Conservation (phyloP, 2,329 filamentous ascomycete genomes). For the Fusarium sp. region DNA sequence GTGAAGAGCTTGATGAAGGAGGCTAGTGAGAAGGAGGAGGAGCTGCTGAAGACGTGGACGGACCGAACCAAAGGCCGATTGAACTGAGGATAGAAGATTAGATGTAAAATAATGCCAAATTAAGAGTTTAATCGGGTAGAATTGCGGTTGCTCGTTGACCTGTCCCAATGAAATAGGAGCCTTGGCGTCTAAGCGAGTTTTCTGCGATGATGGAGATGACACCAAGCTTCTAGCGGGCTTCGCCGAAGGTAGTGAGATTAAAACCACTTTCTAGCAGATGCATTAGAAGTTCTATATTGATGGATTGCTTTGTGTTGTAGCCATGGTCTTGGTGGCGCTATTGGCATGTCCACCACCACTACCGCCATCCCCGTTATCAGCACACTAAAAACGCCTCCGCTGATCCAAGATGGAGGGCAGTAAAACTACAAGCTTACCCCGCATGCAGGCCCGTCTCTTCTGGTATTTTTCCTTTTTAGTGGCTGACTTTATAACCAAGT, state of each 20-base stretch:
- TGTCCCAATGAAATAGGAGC: background rate
- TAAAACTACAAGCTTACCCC: background rate
- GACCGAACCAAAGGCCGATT: slow-evolving; percentile 29
- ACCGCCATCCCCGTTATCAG: too few relatives aligned
- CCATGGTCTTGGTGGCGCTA: too few relatives aligned
- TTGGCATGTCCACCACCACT: too few relatives aligned
- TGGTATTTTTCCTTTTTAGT: background rate
- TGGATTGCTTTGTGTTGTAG: too few relatives aligned
- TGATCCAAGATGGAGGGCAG: too few relatives aligned
- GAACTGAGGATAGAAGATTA: slow-evolving; percentile 10
- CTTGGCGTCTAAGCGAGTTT: background rate
- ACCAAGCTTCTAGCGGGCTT: background rate
- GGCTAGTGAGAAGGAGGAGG: slow-evolving; percentile 57
- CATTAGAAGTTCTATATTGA: too few relatives aligned
- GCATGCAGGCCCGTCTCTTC: background rate
- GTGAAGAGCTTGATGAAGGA: slow-evolving; percentile 51
- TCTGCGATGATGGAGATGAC: background rate
- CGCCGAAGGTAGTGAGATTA: background rate
- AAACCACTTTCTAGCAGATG: too few relatives aligned
- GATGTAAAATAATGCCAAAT: background rate
- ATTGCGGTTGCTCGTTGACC: background rate
- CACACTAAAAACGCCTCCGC: too few relatives aligned
- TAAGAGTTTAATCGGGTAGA: background rate
- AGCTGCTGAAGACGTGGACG: slow-evolving; percentile 28
- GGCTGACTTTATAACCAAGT: too few relatives aligned